Evolutionary conservation across 169 alveolate species (phyloP).

Genomic region (Eimeria maxima): DNA sequence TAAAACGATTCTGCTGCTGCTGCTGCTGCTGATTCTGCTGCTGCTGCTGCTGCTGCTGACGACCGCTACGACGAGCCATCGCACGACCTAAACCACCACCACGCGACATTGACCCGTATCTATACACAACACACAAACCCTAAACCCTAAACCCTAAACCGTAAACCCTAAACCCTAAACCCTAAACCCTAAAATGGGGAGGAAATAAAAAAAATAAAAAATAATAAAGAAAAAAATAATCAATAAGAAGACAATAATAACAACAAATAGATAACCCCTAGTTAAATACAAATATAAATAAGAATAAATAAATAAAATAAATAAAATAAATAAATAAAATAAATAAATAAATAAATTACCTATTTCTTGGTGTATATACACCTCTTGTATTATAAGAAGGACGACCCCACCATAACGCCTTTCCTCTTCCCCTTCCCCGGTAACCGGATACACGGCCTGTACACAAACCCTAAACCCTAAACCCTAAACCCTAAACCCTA

Average conservation of each 20-base stretch:
- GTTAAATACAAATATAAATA: background rate
- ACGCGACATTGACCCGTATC: slow-evolving; percentile 5
- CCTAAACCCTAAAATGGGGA: background rate
- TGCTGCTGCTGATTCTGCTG: background rate
- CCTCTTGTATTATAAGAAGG: too few relatives aligned
- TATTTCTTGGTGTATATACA: background rate
- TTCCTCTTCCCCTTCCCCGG: too few relatives aligned
- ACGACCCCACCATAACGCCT: too few relatives aligned
- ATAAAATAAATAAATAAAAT: too few relatives aligned
- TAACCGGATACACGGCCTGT: too few relatives aligned
- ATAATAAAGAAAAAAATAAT: background rate
- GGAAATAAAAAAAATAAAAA: too few relatives aligned
- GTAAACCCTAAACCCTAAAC: background rate
- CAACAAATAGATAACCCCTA: too few relatives aligned
- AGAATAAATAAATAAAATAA: background rate
- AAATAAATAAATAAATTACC: background rate
- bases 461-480: slow-evolving; percentile 11
- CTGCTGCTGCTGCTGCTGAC: slow-evolving; percentile 52
- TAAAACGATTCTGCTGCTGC: slow-evolving; percentile 33
- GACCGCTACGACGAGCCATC: slow-evolving; percentile 62
- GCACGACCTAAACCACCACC: slow-evolving; percentile 27
- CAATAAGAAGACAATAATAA: background rate
- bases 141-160: slow-evolving; percentile 36
- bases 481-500: slow-evolving; percentile 59
- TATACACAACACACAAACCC: background rate